These are phyloP conservation scores for Tausonia pullulans DNA, from an alignment of 1,284 basidiomycete species.

Conservation along the genomic window DNA sequence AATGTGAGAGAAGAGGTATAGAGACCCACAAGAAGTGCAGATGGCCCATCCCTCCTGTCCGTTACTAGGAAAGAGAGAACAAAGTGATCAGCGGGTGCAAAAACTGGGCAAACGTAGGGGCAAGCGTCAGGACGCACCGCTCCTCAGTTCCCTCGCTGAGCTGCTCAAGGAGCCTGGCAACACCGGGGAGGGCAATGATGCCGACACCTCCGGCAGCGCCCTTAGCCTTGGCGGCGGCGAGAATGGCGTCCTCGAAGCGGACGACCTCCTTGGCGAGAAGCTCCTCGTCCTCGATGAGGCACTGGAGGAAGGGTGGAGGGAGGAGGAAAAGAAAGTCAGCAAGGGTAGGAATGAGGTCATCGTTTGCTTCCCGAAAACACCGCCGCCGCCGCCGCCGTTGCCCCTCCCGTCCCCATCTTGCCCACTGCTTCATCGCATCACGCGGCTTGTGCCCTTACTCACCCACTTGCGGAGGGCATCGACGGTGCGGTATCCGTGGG, in stretches of 20 bases:
- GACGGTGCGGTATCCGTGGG: conserved; percentile 8
- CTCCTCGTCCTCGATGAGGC: conserved; percentile 30
- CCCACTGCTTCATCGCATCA: no score
- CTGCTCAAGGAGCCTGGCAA: conserved; percentile 29
- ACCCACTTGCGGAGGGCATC: background rate
- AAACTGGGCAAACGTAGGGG: no score
- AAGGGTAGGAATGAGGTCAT: no score
- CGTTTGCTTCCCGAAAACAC: no score
- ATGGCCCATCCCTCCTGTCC: conserved; percentile 35
- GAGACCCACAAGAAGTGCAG: conserved; percentile 29
- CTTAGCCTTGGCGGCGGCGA: conserved; percentile 31
- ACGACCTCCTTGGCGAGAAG: conserved; percentile 30
- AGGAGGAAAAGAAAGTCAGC: background rate
- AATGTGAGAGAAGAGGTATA: background rate
- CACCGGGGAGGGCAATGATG: conserved; percentile 35
- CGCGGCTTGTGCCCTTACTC: no score
- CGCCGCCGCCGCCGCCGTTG: no score
- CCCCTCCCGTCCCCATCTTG: no score
- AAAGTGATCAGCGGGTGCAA: no score
- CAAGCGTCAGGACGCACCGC: background rate
- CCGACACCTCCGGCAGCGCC: conserved; percentile 28
- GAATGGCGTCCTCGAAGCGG: conserved; percentile 35
- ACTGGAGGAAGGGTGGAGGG: conserved; percentile 24
- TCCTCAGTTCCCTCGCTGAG: conserved; percentile 23
- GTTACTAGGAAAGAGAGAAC: conserved; percentile 15